These are phyloP conservation scores for Blumeriella jaapii DNA, from an alignment of 2,329 filamentous ascomycete genomes.

Conservation along the genomic window DNA sequence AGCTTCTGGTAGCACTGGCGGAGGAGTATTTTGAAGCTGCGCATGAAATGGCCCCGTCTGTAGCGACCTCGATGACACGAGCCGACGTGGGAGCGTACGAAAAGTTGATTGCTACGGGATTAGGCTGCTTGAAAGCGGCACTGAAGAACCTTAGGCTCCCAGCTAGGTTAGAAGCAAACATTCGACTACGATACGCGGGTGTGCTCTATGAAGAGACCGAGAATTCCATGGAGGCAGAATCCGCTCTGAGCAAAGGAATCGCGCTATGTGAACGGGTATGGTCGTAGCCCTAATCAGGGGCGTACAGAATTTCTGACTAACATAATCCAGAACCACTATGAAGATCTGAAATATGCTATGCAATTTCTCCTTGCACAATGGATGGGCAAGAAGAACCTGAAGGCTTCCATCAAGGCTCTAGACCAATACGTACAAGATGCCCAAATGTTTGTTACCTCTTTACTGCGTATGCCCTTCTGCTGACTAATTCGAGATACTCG, in stretches of 20 bases:
- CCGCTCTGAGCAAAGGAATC: slow-evolving; percentile 58
- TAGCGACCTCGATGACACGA: slow-evolving; percentile 39
- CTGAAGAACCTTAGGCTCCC: slow-evolving; percentile 48
- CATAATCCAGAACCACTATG: slow-evolving; percentile 37
- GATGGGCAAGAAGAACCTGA: slow-evolving; percentile 58
- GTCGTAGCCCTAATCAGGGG: slow-evolving; percentile 15
- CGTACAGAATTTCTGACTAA: slow-evolving; percentile 15
- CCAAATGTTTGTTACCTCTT: slow-evolving; percentile 40
- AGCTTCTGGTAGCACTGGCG: slow-evolving; percentile 54
- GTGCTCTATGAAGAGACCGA: slow-evolving; percentile 64
- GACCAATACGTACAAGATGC: slow-evolving; percentile 59
- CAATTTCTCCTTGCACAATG: slow-evolving; percentile 61
- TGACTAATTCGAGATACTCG: slow-evolving; percentile 35
- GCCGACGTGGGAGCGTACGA: slow-evolving; percentile 53
- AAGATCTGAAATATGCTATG: slow-evolving; percentile 66
- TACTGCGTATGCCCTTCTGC: not conserved
- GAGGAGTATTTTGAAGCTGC: slow-evolving; percentile 66
- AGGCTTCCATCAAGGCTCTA: slow-evolving; percentile 60
- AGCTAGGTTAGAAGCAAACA: slow-evolving; percentile 55
- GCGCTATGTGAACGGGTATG: slow-evolving; percentile 53
- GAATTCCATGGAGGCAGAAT: slow-evolving; percentile 63
- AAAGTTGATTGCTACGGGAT: slow-evolving; percentile 57
- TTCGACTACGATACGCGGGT: slow-evolving; percentile 60
- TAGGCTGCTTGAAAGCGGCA: slow-evolving; percentile 61
- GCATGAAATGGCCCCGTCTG: slow-evolving; percentile 38